Conservation (phyloP, 176 grass and related monocot species). For the Oropetium thomaeum region DNA sequence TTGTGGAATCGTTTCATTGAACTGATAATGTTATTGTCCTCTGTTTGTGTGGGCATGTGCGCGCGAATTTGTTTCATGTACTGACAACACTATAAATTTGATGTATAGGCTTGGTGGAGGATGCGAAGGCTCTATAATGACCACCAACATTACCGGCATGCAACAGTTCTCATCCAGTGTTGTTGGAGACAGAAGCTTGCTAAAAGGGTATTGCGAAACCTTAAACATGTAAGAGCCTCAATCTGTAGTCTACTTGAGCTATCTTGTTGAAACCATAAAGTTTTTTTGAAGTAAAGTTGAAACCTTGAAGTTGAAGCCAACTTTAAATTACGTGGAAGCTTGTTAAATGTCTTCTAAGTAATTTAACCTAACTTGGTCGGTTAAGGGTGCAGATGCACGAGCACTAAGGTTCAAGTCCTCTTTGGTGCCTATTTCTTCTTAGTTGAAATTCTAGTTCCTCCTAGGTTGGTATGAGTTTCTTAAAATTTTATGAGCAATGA, state of each 20-base stretch:
- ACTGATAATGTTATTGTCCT: not conserved
- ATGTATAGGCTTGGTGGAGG: conserved; percentile 66
- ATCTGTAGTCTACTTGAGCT: conserved; percentile 12
- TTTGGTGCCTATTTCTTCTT: no score
- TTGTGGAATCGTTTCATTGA: not conserved
- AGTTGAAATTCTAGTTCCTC: no score
- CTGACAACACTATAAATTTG: conserved; percentile 9
- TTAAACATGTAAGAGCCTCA: conserved; percentile 57
- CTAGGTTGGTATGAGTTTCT: no score
- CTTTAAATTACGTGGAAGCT: conserved; percentile 9
- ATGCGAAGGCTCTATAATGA: conserved; percentile 46
- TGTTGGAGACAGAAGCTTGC: conserved; percentile 79
- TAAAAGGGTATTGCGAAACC: conserved; percentile 64
- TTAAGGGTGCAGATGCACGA: no score
- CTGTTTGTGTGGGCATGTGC: not conserved
- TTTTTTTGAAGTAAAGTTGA: no score
- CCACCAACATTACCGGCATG: conserved; percentile 46
- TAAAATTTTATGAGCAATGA: not conserved
- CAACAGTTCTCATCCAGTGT: conserved; percentile 64
- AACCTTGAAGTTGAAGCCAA: conserved; percentile 20
- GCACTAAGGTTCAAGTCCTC: no score
- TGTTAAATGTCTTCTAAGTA: conserved; percentile 10
- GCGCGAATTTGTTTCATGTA: no score
- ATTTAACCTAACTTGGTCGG: not conserved
- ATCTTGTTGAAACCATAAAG: conserved; percentile 20